phyloP scores from a whole-genome alignment of 495 filamentous ascomycete genomes.

The Tuber brumale region DNA sequence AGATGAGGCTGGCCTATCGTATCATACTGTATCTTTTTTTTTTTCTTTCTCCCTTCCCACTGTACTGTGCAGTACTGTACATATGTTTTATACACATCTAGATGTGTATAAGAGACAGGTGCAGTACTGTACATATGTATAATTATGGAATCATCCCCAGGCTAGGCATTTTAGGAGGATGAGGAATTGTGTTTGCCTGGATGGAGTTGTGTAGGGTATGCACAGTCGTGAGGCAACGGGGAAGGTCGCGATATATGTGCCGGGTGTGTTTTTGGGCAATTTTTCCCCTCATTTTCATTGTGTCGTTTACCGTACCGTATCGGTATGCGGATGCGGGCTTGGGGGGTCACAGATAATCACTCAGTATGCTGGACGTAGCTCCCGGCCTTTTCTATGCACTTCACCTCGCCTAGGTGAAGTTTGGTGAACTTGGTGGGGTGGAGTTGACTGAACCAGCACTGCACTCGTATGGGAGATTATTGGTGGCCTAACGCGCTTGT shows the following conservation, averaged over 20 bases:
- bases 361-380: neutral
- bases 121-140: neutral
- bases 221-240: neutral
- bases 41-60: neutral
- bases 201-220: neutral
- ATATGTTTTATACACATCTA: no score
- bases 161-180: neutral
- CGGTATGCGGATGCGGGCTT: neutral
- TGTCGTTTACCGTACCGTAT: neutral
- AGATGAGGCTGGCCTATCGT: neutral
- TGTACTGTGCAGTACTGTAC: neutral
- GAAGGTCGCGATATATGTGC: neutral
- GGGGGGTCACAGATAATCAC: neutral
- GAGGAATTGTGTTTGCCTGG: neutral
- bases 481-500: constrained; percentile 3
- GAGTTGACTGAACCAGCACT: neutral
- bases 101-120: no score
- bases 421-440: neutral
- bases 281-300: neutral
- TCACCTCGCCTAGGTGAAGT: neutral
- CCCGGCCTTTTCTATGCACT: neutral
- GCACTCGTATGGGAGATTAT: neutral
- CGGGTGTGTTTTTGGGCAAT: neutral
- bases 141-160: neutral
- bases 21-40: neutral